Conservation (phyloP, 306 rosid species). For the Cicer chorassanicum region DNA sequence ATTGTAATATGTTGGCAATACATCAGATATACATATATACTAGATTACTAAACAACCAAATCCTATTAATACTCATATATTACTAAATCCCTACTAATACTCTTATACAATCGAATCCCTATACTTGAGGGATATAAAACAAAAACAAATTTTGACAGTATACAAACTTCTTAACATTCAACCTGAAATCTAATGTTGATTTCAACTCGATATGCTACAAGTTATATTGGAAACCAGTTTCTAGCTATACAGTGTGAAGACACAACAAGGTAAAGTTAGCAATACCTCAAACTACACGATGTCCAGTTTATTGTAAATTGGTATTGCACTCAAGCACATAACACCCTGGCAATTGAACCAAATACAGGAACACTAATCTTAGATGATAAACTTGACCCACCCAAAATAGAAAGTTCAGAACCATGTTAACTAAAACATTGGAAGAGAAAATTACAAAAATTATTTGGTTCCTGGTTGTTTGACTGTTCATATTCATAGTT, state of each 20-base stretch:
- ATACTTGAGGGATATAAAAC: too few species aligned
- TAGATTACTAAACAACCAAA: too few species aligned
- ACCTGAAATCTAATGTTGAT: slow-evolving; percentile 10
- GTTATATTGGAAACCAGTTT: slow-evolving; percentile 24
- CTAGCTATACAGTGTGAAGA: slow-evolving; percentile 4
- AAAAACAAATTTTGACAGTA: background rate
- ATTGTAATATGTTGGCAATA: too few species aligned
- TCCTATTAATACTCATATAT: too few species aligned
- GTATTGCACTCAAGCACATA: background rate
- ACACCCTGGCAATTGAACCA: background rate
- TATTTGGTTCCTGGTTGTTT: background rate
- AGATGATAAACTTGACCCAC: too few species aligned
- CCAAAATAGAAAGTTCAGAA: too few species aligned
- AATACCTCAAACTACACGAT: slow-evolving; percentile 18
- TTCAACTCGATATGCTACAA: slow-evolving; percentile 13
- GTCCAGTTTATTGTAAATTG: background rate
- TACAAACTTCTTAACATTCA: slow-evolving; percentile 13
- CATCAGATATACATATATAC: too few species aligned
- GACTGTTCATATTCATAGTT: background rate
- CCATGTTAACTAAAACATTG: too few species aligned
- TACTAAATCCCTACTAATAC: too few species aligned
- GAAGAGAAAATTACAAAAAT: too few species aligned
- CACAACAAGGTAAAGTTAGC: slow-evolving; percentile 1
- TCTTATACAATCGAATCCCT: too few species aligned
- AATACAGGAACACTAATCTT: slow-evolving; percentile 4